A percentile compares a stretch with the other conserved stretches of the same genome.
phyloP scores from a whole-genome alignment of 495 filamentous ascomycete species.

The Elasticomyces elasticus region DNA sequence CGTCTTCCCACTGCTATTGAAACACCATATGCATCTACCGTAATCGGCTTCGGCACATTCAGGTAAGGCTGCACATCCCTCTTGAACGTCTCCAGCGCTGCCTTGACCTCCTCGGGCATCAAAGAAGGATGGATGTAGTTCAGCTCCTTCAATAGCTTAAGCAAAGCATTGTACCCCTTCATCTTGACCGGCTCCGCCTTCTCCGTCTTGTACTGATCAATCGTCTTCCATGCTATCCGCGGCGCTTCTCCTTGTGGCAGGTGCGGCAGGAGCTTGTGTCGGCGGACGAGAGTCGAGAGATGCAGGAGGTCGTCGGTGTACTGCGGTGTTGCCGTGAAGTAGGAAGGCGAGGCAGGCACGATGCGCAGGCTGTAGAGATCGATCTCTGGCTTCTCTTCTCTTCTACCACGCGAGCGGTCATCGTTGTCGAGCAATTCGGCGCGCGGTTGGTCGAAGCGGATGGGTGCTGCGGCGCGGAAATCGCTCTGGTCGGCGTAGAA shows the following conservation, averaged over 20 bases:
- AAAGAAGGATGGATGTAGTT: constrained; percentile 77
- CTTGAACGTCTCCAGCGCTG: constrained; percentile 58
- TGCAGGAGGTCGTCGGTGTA: constrained; percentile 79
- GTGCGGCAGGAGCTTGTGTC: constrained; percentile 60
- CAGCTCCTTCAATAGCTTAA: constrained; percentile 65
- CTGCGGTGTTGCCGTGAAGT: constrained; percentile 75
- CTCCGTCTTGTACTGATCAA: constrained; percentile 61
- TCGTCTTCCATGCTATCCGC: constrained; percentile 73
- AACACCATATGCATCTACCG: constrained; percentile 63
- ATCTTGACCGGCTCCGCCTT: constrained; percentile 68
- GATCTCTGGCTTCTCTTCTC: neutral
- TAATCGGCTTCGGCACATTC: constrained; percentile 43
- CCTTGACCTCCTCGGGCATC: constrained; percentile 56
- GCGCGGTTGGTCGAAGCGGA: constrained; percentile 10
- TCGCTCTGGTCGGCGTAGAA: constrained; percentile 12
- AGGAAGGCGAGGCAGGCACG: constrained; percentile 76
- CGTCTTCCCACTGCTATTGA: constrained; percentile 69
- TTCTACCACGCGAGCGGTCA: neutral
- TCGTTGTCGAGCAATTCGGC: constrained; percentile 8
- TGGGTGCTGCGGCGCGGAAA: constrained; percentile 16
- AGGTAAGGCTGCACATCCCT: constrained; percentile 62
- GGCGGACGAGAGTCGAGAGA: constrained; percentile 58
- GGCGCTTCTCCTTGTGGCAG: constrained; percentile 55
- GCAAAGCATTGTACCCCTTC: constrained; percentile 65
- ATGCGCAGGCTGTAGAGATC: constrained; percentile 51